Evolutionary conservation across 1,139 yeast genomes (phyloP).

Genomic region (Trichomonascaceae sp.): DNA sequence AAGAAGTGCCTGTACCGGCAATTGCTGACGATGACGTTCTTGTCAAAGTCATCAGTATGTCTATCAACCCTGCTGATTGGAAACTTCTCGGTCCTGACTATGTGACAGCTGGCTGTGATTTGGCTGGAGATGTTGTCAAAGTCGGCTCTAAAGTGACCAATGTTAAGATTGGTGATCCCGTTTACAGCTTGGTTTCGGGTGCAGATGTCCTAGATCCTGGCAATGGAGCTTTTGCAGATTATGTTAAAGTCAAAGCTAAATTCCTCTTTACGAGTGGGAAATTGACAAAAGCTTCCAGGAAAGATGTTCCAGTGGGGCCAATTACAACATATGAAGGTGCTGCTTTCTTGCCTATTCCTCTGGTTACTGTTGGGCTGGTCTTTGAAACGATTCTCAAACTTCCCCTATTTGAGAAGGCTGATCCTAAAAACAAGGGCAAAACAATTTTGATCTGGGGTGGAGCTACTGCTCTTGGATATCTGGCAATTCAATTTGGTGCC

Average conservation of each 20-base stretch:
- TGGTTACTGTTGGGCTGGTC: conserved; percentile 19
- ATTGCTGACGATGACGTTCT: conserved; percentile 39
- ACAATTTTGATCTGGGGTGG: conserved; percentile 56
- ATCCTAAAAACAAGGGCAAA: conserved; percentile 18
- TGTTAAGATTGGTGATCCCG: conserved; percentile 50
- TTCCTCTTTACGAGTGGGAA: not conserved
- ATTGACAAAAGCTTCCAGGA: conserved; percentile 13
- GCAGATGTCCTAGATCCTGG: conserved; percentile 32
- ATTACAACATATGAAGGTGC: conserved; percentile 55
- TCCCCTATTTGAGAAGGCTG: conserved; percentile 11
- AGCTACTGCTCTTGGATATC: conserved; percentile 49
- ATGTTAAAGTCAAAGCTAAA: conserved; percentile 27
- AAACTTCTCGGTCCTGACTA: conserved; percentile 49
- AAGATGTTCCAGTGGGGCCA: conserved; percentile 32
- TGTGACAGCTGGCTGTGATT: conserved; percentile 33
- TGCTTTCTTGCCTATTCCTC: conserved; percentile 45
- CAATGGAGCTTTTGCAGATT: conserved; percentile 59
- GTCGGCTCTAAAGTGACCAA: conserved; percentile 52
- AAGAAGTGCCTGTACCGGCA: conserved; percentile 11
- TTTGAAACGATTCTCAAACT: conserved; percentile 15
- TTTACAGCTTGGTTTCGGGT: conserved; percentile 46
- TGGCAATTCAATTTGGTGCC: conserved; percentile 50
- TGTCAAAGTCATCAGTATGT: conserved; percentile 51
- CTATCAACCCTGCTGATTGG: conserved; percentile 74
- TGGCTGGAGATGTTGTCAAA: conserved; percentile 51